Base-by-base conservation (phyloP, 768 basidiomycete genomes). In the Ramaria sp. region DNA sequence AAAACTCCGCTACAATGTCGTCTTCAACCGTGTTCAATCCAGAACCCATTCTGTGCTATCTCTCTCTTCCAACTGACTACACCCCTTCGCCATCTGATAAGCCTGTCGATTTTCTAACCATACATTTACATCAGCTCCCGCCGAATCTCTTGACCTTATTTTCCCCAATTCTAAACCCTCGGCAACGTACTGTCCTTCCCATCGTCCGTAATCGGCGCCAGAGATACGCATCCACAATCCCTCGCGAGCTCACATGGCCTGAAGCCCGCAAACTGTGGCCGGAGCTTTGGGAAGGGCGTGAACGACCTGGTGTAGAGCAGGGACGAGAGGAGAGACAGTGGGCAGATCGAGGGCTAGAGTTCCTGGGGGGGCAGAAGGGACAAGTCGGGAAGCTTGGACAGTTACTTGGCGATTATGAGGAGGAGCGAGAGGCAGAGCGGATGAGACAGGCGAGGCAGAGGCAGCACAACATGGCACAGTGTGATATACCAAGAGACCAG, bases 131-230 rank as follows among this genome's bases (percentile, higher is more conserved):
- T 27, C 66, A 82, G 44, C 76, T 90, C 3, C 88, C 88, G n/a
- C 80, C 81, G 3, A 74, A 88, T 61, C 63, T 88, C 27, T 69
- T 79, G 9, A 53, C 47, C 9, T 62, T 60, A 18, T 79, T 79
- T 63, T 71, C 75, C 4, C 55, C 63, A 2, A 50, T 67, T 24
- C 72, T 74, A 28, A 74, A 71, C 1, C 83, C 88, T 3, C 85
- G 76, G 56, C 73, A 88, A 56, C 78, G 88, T 55, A 81, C 83
- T 3, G 66, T 63, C 8, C 72, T 92, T 49, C 68, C 81, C 10
- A 64, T 68, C 18, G 83, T 92, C 52, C 76, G 88, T 36, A 92
- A 91, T 65, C 72, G 88, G 47, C 77, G 88, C 8, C 70, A 85
- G 20, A 77, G 74, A 60, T 89, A 82, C 67, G 70, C 72, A 20